Evolutionary conservation across 352 stramenopile species (phyloP), one percentile per base, ranked within the genome.

Genomic region (Pythium guiyangense): DNA sequence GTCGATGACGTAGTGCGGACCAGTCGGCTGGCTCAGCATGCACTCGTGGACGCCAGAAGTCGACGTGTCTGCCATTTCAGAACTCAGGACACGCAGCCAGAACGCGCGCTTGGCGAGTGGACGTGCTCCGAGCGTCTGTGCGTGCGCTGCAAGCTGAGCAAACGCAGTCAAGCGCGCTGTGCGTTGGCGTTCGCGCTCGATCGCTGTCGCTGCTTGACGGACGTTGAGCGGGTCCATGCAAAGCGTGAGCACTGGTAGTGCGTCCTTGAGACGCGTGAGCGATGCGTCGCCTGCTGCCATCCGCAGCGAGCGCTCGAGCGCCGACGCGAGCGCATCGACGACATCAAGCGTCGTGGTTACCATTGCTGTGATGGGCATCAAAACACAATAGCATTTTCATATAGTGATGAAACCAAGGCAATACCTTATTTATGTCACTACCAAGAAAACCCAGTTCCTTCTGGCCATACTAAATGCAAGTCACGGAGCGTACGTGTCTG

Each of bases 1-100:
- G 50, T 56, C 50, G 34, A 56, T 39, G 22, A 56, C 15, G 39
- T 25, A 56, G 22, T 22, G 35, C 37, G 50, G 50, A 47, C 50
- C 26, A 12, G 18, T 17, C 3, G 50, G 6, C 14, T 37, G n/a
- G 6, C 35, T 22, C 35, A 56, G 22, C 22, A 46, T 15, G 35
- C 35, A 56, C 4, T 31, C 17, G 35, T 56, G 35, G 3, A 56
- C 37, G 22, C 50, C 37, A 2, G 50, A 47, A 6, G 50, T 56
- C 50, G 50, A 56, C 17, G n/a, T 34, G 37, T 56, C 50, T 17
- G 27, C 27, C 50, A 56, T 56, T 12, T 56, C 37, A 22, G 50
- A 56, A 1, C 35, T 17, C 14, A 56, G 22, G 0, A 56, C 35
- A 2, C 10, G 8, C 35, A 27, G 12, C 50, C 50, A 56, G 8